Evolutionary conservation across 2,329 filamentous ascomycete species (phyloP), one percentile per base, ranked within the genome.

Genomic region (Coccinonectria pachysandricola): DNA sequence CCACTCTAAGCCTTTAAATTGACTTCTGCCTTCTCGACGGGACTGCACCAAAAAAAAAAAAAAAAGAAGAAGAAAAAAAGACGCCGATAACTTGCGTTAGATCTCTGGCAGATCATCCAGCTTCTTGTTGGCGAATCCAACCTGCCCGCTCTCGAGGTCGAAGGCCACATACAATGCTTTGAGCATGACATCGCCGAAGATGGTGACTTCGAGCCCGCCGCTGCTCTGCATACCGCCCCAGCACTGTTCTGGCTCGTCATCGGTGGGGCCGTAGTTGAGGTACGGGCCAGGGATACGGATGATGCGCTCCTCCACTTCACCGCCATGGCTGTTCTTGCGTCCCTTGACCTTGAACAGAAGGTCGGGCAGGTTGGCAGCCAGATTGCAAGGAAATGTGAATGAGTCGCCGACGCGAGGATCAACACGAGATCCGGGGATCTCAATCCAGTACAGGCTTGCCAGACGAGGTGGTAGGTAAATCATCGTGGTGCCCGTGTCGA

Each of bases 111-210:
- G n/a, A n/a, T n/a, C n/a, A n/a, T 44, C 30, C 19, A 64, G 42
- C 8, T 42, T 30, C 51, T 67, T 67, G 34, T 54, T 54, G 24
- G 61, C 63, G 32, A 67, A 58, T 2, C 63, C 63, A 14, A 59
- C 43, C 10, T 40, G 46, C 9, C 49, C 45, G 9, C 41, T 48
- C 24, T 60, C 55, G 8, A 65, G 37, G 24, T 85, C 78, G 50
- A 84, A 85, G 24, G 84, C 72, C 15, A 79, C 74, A 48, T 80
- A 86, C 36, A 81, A 63, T 29, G 71, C 71, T 70, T 91, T 91
- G 40, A 91, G 65, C 59, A 86, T 83, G 30, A 81, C 64, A 34
- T 87, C 81, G 7, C 84, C 84, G 30, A 87, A 70, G 46, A 92
- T 84, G 30, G 66, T 72, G 36, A 77, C 64, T 2, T 49, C 45